A percentile compares a stretch with the other conserved stretches of the same genome.
These are phyloP conservation scores for Lachnellula cervina DNA, from an alignment of 2,329 filamentous ascomycete genomes.

Conservation along the genomic window DNA sequence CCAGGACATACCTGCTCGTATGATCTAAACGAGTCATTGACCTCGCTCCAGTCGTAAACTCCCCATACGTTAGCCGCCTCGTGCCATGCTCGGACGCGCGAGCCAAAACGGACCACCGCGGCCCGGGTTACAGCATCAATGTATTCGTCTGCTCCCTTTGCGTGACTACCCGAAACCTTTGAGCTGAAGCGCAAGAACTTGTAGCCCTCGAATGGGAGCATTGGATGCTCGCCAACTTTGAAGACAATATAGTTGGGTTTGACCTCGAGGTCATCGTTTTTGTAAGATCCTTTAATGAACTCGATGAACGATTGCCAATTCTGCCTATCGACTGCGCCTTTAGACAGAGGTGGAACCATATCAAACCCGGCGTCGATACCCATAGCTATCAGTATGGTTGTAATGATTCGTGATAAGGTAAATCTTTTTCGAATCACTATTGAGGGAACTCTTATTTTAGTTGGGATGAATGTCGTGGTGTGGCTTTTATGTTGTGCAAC, in stretches of 20 bases:
- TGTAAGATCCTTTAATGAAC: conserved; percentile 20
- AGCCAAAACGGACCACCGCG: conserved; percentile 20
- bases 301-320: conserved; percentile 25
- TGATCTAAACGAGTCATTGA: conserved; percentile 21
- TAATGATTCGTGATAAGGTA: no score
- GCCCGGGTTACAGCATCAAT: conserved; percentile 19
- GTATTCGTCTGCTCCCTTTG: conserved; percentile 18
- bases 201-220: conserved; percentile 28
- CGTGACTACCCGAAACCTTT: conserved; percentile 19
- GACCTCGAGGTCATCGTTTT: conserved; percentile 21
- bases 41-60: conserved; percentile 20
- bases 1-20: conserved; percentile 27
- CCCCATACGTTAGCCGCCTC: conserved; percentile 14
- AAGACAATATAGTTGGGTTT: conserved; percentile 28
- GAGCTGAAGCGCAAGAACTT: conserved; percentile 30
- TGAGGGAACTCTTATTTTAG: no score
- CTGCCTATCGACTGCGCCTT: conserved; percentile 21
- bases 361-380: conserved; percentile 28
- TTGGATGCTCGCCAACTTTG: conserved; percentile 26
- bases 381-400: conserved; percentile 11
- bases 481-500: no score
- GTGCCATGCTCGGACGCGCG: conserved; percentile 21
- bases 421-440: no score
- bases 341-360: conserved; percentile 27
- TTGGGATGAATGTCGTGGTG: no score